Evolutionary conservation across 768 basidiomycete species (phyloP), one percentile per base, ranked within the genome.

Genomic region (Leccinellum luteum): DNA sequence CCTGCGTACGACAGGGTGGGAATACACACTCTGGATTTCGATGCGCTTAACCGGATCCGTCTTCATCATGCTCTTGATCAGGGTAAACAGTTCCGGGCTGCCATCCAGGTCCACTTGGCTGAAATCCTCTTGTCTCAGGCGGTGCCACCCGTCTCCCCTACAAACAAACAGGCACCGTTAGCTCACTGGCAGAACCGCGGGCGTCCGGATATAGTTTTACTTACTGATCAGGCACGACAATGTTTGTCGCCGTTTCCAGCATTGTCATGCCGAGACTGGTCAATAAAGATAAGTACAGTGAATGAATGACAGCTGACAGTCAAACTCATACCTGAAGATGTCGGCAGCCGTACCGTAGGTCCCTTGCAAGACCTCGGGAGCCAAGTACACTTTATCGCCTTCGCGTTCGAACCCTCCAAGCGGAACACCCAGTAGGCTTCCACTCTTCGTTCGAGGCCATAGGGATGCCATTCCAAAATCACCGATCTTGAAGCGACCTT

Each of bases 381-480:
- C 94, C 75, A 99, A 83, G 76, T 99, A 99, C 62, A 95, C 80
- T 71, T 98, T 90, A 74, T 99, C 97, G 6, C 97, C 97, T 73
- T 99, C 97, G 15, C 97, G 83, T 73, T 98, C 96, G 69, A 98
- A 94, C n/a, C 73, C 71, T 14, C 76, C 78, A 4, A 71, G 63
- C 7, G 64, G 50, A 8, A 64, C 59, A 8, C 79, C 81, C 52
- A 75, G 65, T 8, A 70, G 72, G 51, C 74, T 76, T 10, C 66
- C 72, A 32, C 72, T 63, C 13, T 58, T 65, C 0, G 78, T 75
- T 38, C 94, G 78, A 1, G 94, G 93, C 90, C 92, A 95, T 52
- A 93, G 66, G 6, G 92, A 92, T n/a, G 96, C 95, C 87, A 99
- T 94, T 9, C 97, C 97, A 76, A 98, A 98, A 72, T 99, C 97